A percentile compares a stretch with the other conserved stretches of the same genome.
Conservation (phyloP, 2,329 filamentous ascomycete genomes). For the Chaetomiaceae sp. region DNA sequence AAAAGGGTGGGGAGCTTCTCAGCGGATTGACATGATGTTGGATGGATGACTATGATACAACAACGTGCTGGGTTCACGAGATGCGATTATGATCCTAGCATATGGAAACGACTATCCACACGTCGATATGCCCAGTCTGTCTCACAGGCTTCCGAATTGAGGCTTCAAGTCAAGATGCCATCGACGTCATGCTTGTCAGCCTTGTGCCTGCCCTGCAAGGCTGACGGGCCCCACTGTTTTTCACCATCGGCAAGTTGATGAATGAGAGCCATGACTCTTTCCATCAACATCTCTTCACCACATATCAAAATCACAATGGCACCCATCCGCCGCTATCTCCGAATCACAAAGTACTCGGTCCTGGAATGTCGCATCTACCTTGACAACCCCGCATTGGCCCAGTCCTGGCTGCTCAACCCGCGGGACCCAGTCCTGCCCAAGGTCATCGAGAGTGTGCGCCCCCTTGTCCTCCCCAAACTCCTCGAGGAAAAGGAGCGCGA, state of each 20-base stretch:
- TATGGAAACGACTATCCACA: too few relatives aligned
- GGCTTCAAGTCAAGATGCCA: too few relatives aligned
- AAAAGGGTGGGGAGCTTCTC: too few relatives aligned
- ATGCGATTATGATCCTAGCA: too few relatives aligned
- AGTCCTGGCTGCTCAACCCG: conserved; percentile 78
- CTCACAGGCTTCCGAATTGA: too few relatives aligned
- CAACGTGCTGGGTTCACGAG: too few relatives aligned
- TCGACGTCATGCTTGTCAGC: too few relatives aligned
- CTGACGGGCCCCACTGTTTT: neutral
- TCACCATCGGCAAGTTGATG: too few relatives aligned
- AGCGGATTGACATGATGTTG: too few relatives aligned
- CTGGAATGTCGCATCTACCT: conserved; percentile 97
- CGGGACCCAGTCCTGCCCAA: conserved; percentile 72
- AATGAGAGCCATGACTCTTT: neutral
- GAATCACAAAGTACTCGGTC: conserved; percentile 89
- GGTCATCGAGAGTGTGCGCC: conserved; percentile 80
- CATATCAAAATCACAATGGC: conserved; percentile 57
- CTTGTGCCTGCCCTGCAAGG: neutral
- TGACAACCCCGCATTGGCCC: conserved; percentile 77
- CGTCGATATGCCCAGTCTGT: too few relatives aligned
- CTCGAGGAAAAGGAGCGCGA: conserved; percentile 76
- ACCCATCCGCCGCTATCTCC: conserved; percentile 80
- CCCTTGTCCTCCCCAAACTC: conserved; percentile 83
- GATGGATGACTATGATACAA: too few relatives aligned
- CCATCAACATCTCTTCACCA: neutral